phyloP scores from a whole-genome alignment of 1,139 yeast species.

The Taphrina confusa region DNA sequence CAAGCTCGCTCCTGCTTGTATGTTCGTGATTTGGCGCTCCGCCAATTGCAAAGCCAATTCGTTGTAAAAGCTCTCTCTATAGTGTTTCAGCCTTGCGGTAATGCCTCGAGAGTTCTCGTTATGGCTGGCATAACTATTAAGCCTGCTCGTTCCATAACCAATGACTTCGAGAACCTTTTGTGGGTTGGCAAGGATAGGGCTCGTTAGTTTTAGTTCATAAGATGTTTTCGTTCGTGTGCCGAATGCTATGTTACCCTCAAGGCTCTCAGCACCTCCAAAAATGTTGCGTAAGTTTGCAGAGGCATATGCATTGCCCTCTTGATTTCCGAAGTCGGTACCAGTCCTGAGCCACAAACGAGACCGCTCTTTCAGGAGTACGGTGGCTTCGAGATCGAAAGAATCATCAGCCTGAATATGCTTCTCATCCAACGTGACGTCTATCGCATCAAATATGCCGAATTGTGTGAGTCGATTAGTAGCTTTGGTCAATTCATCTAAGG shows the following conservation, averaged over 20 bases:
- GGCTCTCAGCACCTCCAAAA: constrained; percentile 84
- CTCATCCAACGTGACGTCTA: constrained; percentile 48
- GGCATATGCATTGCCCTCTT: constrained; percentile 90
- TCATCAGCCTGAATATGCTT: constrained; percentile 9
- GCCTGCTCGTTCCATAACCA: constrained; percentile 19
- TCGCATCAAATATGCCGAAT: constrained; percentile 53
- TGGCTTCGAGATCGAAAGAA: constrained; percentile 41
- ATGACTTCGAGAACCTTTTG: constrained; percentile 25
- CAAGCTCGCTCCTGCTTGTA: constrained; percentile 44
- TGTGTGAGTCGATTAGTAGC: constrained; percentile 44
- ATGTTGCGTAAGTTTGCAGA: constrained; percentile 63
- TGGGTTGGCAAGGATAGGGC: constrained; percentile 54
- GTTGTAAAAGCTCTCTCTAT: constrained; percentile 37
- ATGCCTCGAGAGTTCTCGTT: constrained; percentile 32
- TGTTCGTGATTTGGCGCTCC: constrained; percentile 60
- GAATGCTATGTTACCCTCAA: constrained; percentile 71
- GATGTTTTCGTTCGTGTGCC: constrained; percentile 82
- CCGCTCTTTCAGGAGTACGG: constrained; percentile 60
- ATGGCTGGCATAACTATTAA: constrained; percentile 36
- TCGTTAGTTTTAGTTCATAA: constrained; percentile 45
- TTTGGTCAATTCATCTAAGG: constrained; percentile 45
- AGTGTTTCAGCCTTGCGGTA: constrained; percentile 17
- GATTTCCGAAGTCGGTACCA: constrained; percentile 93
- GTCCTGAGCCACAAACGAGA: constrained; percentile 75
- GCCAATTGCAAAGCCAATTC: constrained; percentile 67